Evolutionary conservation across 2,329 filamentous ascomycete species (phyloP), one percentile per base, ranked within the genome.

Genomic region (Teratosphaeriaceae sp.): DNA sequence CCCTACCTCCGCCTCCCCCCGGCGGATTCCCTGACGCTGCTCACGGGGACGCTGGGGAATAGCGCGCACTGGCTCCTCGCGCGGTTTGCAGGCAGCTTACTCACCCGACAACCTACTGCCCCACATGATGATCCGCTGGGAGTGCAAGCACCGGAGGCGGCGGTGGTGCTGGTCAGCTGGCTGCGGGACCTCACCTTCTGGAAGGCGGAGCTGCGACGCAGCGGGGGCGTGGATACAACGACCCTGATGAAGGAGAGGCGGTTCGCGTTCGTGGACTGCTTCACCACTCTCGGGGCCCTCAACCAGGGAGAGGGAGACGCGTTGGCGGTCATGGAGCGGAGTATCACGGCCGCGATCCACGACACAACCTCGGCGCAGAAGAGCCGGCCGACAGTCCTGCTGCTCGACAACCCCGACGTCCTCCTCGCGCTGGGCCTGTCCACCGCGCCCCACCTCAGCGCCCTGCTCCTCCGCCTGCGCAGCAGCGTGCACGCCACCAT

Each of bases 121-220:
- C n/a, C n/a, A n/a, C n/a, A n/a, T n/a, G n/a, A n/a, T n/a, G n/a
- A n/a, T n/a, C n/a, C n/a, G n/a, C n/a, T n/a, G 29, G 16, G 44
- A 42, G 38, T 23, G 37, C 44, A 30, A 51, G 55, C 13, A 49
- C 50, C 9, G n/a, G 57, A 56, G 21, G 51, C 52, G 8, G 63
- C 61, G 15, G 65, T 96, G 1, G 72, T 95, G 2, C 71, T 96
- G 2, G 80, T 92, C 45, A 94, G 85, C 67, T 95, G 92, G 65
- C 68, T 94, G 65, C 76, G 86, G 47, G 84, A 90, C 55, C 77
- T 75, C 50, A 69, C 76, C 1, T 94, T 94, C 60, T 96, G 88
- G 88, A 80, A 71, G 49, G 77, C 82, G 2, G 82, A 85, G 38
- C 75, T 62, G 2, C 33, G 50, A 33, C 47, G 58, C 22, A 46